These are phyloP conservation scores for Zopfia rhizophila DNA, from an alignment of 2,329 filamentous ascomycete genomes.

Conservation along the genomic window DNA sequence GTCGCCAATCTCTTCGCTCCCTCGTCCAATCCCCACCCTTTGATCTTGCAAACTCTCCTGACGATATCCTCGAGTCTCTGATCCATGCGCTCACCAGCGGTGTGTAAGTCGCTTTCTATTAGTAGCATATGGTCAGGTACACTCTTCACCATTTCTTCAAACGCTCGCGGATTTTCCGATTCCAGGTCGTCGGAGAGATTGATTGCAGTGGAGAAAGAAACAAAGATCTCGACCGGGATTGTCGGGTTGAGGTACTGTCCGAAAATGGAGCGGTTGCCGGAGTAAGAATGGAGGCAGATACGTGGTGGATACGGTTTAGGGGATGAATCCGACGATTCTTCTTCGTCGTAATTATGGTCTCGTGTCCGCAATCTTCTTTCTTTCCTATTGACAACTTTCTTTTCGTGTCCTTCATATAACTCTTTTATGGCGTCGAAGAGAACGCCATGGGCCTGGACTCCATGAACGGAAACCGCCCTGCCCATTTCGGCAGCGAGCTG, in stretches of 20 bases:
- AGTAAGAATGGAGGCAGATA: constrained; percentile 95
- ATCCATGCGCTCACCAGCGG: constrained; percentile 85
- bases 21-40: constrained; percentile 78
- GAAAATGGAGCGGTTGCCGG: constrained; percentile 77
- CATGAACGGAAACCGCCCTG: constrained; percentile 75
- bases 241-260: constrained; percentile 79
- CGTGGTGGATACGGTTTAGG: constrained; percentile 80
- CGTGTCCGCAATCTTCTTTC: constrained; percentile 56
- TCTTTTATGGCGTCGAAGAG: constrained; percentile 72
- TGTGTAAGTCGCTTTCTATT: constrained; percentile 90
- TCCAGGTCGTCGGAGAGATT: constrained; percentile 70
- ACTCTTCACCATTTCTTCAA: constrained; percentile 73
- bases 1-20: constrained; percentile 73
- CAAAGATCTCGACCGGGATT: constrained; percentile 81
- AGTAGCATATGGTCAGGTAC: constrained; percentile 83
- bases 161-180: constrained; percentile 61
- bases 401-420: constrained; percentile 77
- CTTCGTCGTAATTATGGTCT: constrained; percentile 18
- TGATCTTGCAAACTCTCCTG: constrained; percentile 78
- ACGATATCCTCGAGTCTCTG: constrained; percentile 77
- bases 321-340: constrained; percentile 9
- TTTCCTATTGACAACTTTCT: constrained; percentile 67
- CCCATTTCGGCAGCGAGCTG: constrained; percentile 73
- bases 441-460: constrained; percentile 79
- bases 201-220: constrained; percentile 87